These are phyloP conservation scores for Jaltomata sinuosa DNA, from an alignment of 257 asterid genomes.

Conservation along the genomic window DNA sequence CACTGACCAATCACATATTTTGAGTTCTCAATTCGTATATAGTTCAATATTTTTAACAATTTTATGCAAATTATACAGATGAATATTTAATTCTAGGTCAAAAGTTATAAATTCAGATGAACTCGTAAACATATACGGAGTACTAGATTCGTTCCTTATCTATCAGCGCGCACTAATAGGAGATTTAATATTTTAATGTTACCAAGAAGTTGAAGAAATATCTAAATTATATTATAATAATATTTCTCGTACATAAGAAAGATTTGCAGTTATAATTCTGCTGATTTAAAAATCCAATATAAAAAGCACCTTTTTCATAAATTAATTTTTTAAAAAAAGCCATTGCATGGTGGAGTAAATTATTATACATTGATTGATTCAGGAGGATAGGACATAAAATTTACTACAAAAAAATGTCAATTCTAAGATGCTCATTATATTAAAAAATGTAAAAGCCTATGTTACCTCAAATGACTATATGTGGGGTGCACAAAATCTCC, in stretches of 20 bases:
- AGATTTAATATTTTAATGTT: background rate
- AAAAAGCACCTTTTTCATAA: constrained; percentile 1
- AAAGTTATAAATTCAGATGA: background rate
- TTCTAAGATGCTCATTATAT: background rate
- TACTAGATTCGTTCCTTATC: background rate
- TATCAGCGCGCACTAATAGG: constrained; percentile 16
- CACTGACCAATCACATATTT: too few species aligned
- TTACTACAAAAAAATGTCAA: constrained; percentile 11
- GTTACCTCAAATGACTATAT: constrained; percentile 28
- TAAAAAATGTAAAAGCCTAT: constrained; percentile 15
- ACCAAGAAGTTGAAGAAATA: background rate
- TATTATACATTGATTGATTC: constrained; percentile 1
- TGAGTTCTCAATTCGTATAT: too few species aligned
- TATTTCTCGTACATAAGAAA: constrained; percentile 34
- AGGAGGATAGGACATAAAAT: constrained; percentile 4
- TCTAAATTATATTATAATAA: constrained; percentile 6
- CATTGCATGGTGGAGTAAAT: constrained; percentile 6
- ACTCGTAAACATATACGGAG: background rate
- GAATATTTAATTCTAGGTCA: background rate
- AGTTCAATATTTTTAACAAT: too few species aligned
- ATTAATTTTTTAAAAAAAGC: background rate
- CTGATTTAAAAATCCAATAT: constrained; percentile 4
- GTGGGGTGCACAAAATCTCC: constrained; percentile 46
- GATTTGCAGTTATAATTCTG: constrained; percentile 20
- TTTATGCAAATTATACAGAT: background rate